These are phyloP conservation scores for Ceriops zippeliana DNA, from an alignment of 345 rosid genomes.

Conservation along the genomic window DNA sequence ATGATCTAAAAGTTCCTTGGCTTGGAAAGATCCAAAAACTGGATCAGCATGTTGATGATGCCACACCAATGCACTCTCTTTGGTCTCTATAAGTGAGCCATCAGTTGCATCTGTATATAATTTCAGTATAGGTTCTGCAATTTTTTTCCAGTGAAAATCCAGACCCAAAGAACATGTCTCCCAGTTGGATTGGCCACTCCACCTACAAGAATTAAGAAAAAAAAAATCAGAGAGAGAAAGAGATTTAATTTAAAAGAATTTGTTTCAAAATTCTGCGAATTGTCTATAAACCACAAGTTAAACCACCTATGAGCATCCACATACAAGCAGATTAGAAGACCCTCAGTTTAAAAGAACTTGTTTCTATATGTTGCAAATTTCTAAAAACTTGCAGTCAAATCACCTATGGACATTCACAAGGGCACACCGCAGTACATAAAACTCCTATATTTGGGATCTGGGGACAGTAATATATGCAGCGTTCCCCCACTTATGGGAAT, in stretches of 20 bases:
- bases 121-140: constrained; percentile 51
- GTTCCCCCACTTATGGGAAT: too few species aligned
- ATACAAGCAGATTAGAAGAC: too few species aligned
- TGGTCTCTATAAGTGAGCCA: constrained; percentile 56
- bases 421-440: too few species aligned
- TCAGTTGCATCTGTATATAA: constrained; percentile 57
- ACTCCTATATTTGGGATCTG: too few species aligned
- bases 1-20: constrained; percentile 63
- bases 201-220: constrained; percentile 28
- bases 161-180: constrained; percentile 34
- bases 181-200: constrained; percentile 48
- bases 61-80: constrained; percentile 72
- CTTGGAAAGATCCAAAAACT: constrained; percentile 58
- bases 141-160: constrained; percentile 56
- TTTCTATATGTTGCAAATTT: not conserved
- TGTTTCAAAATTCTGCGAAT: not conserved
- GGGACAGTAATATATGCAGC: too few species aligned
- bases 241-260: not conserved
- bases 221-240: not conserved
- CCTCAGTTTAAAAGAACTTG: not conserved
- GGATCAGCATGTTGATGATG: constrained; percentile 65
- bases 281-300: not conserved
- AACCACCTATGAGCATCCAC: not conserved
- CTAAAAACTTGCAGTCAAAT: not conserved
- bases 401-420: not conserved